Base-by-base conservation (phyloP, 2,329 filamentous ascomycete genomes). In the Dothiorella sarmentorum region DNA sequence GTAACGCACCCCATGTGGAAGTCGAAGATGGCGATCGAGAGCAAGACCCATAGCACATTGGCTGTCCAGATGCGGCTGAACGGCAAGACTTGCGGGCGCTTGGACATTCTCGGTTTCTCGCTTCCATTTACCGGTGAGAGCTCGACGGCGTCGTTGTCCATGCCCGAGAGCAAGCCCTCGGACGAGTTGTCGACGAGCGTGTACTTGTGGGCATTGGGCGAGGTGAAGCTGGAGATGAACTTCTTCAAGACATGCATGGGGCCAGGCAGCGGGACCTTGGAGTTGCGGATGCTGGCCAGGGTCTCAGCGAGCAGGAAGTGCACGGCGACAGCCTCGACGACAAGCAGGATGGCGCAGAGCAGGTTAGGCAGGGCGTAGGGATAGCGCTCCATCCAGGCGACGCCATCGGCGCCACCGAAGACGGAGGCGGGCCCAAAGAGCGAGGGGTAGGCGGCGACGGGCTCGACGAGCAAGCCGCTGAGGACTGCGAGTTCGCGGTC, bases 11-110 rank as follows among this genome's bases (percentile, higher is more conserved):
- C 87, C 65, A 90, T 79, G 73, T 90, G 87, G 66, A 90, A 85
- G 62, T 88, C 85, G 64, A 89, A 85, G 49, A 90, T 82, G 29
- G 85, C 85, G 62, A 87, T 85, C 24, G 80, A 82, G 47, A 88
- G 67, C 3, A 91, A 69, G 0, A 80, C 83, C 62, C 80, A 73
- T n/a, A 83, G 66, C 24, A 84, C 78, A 60, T 84, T 84, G 7
- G 72, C 68, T 0, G 78, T 82, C 74, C 79, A 82, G 35, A 83
- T 81, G 43, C 79, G 73, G 26, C 73, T 69, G 67, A 83, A 79
- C 2, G 76, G 67, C 3, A 78, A 69, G 18, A 73, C 71, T 55
- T 74, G 75, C 17, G 69, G 78, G 65, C 75, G 58, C 73, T 72
- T 62, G 64, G 60, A 63, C 37, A 60, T 63, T 53, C 72, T 66